Evolutionary conservation across 768 basidiomycete species (phyloP).

Genomic region (Lactarius vividus): DNA sequence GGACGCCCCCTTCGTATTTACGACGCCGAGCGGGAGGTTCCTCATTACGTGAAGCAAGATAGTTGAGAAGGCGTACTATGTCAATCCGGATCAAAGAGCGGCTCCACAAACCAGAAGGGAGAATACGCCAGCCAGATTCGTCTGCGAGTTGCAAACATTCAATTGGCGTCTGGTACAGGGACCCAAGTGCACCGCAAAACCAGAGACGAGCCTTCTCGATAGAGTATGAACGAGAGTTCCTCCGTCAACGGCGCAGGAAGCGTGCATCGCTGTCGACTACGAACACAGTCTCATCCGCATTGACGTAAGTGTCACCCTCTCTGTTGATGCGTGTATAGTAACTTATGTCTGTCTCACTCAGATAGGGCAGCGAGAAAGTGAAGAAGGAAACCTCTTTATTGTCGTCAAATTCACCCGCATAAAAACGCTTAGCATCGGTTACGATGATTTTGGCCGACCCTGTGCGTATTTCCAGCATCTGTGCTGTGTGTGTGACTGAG

Average conservation of each 20-base stretch:
- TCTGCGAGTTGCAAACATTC: slow-evolving; percentile 58
- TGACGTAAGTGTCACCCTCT: slow-evolving; percentile 41
- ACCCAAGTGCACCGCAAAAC: slow-evolving; percentile 24
- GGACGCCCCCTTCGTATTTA: slow-evolving; percentile 28
- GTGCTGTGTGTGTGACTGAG: neutral
- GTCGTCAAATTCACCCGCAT: slow-evolving; percentile 23
- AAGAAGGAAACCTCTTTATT: slow-evolving; percentile 9
- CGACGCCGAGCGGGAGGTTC: slow-evolving; percentile 10
- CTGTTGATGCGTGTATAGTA: neutral
- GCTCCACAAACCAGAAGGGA: slow-evolving; percentile 24
- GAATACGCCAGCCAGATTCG: slow-evolving; percentile 41
- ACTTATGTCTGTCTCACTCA: neutral
- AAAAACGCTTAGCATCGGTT: slow-evolving; percentile 22
- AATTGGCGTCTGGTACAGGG: slow-evolving; percentile 58
- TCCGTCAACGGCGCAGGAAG: slow-evolving; percentile 44
- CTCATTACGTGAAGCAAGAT: slow-evolving; percentile 18
- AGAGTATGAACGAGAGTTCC: slow-evolving; percentile 62
- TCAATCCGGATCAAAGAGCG: slow-evolving; percentile 35
- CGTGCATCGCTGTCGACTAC: slow-evolving; percentile 60
- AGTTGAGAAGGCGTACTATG: slow-evolving; percentile 36
- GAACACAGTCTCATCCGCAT: slow-evolving; percentile 65
- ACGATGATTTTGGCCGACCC: slow-evolving; percentile 5
- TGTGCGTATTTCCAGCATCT: slow-evolving; percentile 6
- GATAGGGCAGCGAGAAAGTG: slow-evolving; percentile 23
- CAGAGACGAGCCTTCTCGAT: slow-evolving; percentile 50